Base-by-base conservation (phyloP, 2,329 filamentous ascomycete species). In the Cladophialophora bantiana region DNA sequence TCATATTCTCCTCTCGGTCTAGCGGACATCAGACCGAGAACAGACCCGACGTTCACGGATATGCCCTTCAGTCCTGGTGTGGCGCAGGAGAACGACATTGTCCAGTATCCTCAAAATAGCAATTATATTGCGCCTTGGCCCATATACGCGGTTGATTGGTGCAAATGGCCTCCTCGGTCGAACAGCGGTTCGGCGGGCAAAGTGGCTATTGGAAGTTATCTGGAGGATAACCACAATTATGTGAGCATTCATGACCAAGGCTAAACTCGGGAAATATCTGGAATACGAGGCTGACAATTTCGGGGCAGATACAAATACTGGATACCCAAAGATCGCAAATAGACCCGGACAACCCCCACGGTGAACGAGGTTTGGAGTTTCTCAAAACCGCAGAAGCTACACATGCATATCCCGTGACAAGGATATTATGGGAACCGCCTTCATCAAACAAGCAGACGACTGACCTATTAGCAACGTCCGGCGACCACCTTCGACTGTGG, bases 141-240 rank as follows among this genome's bases (percentile, higher is more conserved):
- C 13, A 89, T 96, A 63, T 99, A 98, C 78, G 94, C 95, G 12
- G 94, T 96, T 74, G 95, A 99, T 81, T 99, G 95, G 95, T 99
- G 95, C 83, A 99, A 99, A 80, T 99, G 95, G 94, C 88, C 91
- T 15, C 89, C 94, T 2, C 88, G 93, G 48, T 74, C 89, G 80
- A 74, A 89, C 42, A 77, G 75, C 59, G 82, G 82, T 72, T 89
- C 92, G 69, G 93, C 92, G 3, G 95, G 95, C 45, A 98, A 98
- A 80, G 86, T 99, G 73, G 95, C 95, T 12, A 85, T 99, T 45
- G 95, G 94, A 67, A 99, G 95, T 82, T 98, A 98, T 77, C 82
- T 98, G 59, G 95, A 99, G 80, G 95, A 99, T 79, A 94, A 94
- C 5, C 95, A 99, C 81, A 99, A 99, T 78, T 99, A 96, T 83